Evolutionary conservation across 805 yeast species (phyloP), one percentile per base, ranked within the genome.

Genomic region (Kuraishia hungarica): DNA sequence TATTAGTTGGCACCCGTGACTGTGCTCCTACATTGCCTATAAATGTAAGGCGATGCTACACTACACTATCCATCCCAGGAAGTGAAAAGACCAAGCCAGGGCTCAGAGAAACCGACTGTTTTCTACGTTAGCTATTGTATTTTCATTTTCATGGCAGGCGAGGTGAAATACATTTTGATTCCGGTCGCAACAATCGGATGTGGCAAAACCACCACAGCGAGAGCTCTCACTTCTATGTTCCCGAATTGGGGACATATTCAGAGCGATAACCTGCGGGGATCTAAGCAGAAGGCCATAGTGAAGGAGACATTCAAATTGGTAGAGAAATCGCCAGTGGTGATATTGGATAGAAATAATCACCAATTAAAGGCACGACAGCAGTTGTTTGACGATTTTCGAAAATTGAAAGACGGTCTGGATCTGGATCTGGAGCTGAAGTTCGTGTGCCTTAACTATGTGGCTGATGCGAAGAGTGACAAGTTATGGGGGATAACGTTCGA

Each of bases 161-260:
- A 68, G 1, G 72, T 75, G 2, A 84, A 84, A 60, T 86, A 81
- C 64, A 78, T 89, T 0, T 63, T 94, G 2, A 80, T 90, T 1
- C 93, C 98, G 0, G 82, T 92, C 2, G 91, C 97, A 0, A 90
- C 96, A 0, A 80, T 93, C 53, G 98, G 98, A 0, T 89, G 97
- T 68, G 99, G 99, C 6, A 94, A 94, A 65, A 91, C 97, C 0
- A 90, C 97, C 0, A 80, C 88, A 0, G 81, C 88, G 4, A 65
- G 80, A 35, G 83, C 91, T 0, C 71, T 94, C 48, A 58, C 63
- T 0, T 64, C 74, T 10, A 67, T 92, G 8, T 84, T 74, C 55
- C 84, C 85, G 0, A 64, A 71, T 0, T 86, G 96, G 86, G 84
- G 80, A 0, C 87, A 85, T 61, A 74, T 88, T 11, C 97, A 90